Percentiles rank a stretch among this genome's conserved stretches.
Evolutionary conservation across 2,329 filamentous ascomycete species (phyloP).

Genomic region (Immersiporthe knoxdaviesiana): DNA sequence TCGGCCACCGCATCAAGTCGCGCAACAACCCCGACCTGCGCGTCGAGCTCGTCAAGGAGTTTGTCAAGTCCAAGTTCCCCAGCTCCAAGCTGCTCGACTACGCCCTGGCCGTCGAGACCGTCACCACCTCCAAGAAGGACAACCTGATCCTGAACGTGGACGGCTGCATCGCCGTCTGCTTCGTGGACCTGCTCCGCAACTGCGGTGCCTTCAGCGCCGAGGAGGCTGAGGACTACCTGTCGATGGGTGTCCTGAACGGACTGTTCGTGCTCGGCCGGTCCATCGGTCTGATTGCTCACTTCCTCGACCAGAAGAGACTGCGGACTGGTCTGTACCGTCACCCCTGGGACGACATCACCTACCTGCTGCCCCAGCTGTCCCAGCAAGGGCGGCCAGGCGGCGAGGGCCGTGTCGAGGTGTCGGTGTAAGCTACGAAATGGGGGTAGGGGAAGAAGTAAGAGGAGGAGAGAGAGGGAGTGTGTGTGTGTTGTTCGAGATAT

Average conservation of each 20-base stretch:
- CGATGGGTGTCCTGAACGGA: slow-evolving; percentile 99
- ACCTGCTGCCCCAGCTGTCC: slow-evolving; percentile 81
- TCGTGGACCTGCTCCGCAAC: slow-evolving; percentile 96
- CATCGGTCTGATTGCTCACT: slow-evolving; percentile 99
- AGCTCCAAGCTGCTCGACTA: slow-evolving; percentile 98
- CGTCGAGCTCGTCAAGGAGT: slow-evolving; percentile 99
- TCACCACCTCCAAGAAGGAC: slow-evolving; percentile 99
- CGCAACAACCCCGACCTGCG: slow-evolving; percentile 99
- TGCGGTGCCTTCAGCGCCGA: slow-evolving; percentile 95
- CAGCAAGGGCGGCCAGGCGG: slow-evolving; percentile 71
- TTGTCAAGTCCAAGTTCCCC: slow-evolving; percentile 96
- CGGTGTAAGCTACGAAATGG: slow-evolving; percentile 58
- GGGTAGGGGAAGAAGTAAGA: slow-evolving; percentile 10
- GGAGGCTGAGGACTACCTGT: slow-evolving; percentile 98
- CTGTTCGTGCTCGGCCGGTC: slow-evolving; percentile 96
- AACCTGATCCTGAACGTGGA: slow-evolving; percentile 99
- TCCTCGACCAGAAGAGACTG: slow-evolving; percentile 99
- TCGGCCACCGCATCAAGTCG: slow-evolving; percentile 99
- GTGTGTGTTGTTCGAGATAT: slow-evolving; percentile 23
- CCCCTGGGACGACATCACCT: slow-evolving; percentile 98
- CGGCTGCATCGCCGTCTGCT: slow-evolving; percentile 97
- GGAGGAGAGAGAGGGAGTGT: slow-evolving; percentile 11
- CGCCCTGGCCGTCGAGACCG: slow-evolving; percentile 94
- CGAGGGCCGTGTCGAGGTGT: slow-evolving; percentile 89
- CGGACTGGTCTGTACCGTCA: slow-evolving; percentile 98